phyloP scores from a whole-genome alignment of 768 basidiomycete genomes.

The Pulveroboletus sp. region DNA sequence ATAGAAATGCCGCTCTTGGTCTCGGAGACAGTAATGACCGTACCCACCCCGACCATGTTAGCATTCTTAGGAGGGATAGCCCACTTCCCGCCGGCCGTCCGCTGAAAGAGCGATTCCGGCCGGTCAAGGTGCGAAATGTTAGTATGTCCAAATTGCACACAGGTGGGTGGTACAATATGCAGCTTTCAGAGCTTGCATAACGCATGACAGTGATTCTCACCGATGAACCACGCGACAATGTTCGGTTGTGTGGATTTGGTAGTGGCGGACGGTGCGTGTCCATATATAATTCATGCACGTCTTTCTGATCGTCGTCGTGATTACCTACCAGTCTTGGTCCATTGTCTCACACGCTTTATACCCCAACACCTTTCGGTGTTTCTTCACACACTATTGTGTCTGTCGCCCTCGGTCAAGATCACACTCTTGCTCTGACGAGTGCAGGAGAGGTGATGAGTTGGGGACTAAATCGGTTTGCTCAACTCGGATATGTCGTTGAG shows the following conservation, averaged over 20 bases:
- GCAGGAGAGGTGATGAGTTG: conserved; percentile 83
- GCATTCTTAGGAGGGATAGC: conserved; percentile 32
- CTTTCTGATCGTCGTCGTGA: neutral
- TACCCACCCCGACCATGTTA: conserved; percentile 69
- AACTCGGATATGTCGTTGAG: conserved; percentile 85
- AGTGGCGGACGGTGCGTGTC: conserved; percentile 71
- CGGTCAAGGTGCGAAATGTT: conserved; percentile 59
- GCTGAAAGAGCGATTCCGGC: conserved; percentile 51
- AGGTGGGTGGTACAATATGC: conserved; percentile 35
- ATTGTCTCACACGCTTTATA: conserved; percentile 74
- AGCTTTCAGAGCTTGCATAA: neutral
- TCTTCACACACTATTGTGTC: conserved; percentile 53
- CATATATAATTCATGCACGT: neutral
- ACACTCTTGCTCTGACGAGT: conserved; percentile 80
- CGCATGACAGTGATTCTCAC: conserved; percentile 53
- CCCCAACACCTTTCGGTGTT: conserved; percentile 55
- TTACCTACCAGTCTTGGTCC: conserved; percentile 55
- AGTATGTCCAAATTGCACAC: conserved; percentile 89
- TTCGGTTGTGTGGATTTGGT: conserved; percentile 87
- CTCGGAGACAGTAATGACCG: conserved; percentile 78
- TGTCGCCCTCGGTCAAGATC: conserved; percentile 90
- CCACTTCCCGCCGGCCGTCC: conserved; percentile 12
- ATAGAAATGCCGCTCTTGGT: conserved; percentile 85
- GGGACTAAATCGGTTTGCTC: conserved; percentile 86
- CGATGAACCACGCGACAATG: conserved; percentile 63